phyloP scores from a whole-genome alignment of 768 basidiomycete species.

The Agrocybe pediades region DNA sequence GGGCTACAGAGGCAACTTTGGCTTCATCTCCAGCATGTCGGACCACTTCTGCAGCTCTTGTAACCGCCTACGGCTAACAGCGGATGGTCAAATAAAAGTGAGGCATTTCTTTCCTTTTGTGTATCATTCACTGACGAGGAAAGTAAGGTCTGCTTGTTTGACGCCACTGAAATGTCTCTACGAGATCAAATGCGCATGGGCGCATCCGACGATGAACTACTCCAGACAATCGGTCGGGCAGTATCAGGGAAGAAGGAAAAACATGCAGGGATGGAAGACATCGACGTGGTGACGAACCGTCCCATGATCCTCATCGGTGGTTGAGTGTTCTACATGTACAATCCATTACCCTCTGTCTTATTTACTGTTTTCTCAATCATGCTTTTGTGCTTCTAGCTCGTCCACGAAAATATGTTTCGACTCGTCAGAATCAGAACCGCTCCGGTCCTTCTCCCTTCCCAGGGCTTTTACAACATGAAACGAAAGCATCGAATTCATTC shows the following conservation, averaged over 20 bases:
- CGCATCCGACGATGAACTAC: constrained; percentile 62
- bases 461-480: background rate
- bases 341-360: constrained; percentile 19
- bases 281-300: constrained; percentile 74
- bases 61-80: constrained; percentile 83
- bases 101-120: constrained; percentile 3
- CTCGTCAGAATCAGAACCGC: background rate
- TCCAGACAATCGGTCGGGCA: constrained; percentile 62
- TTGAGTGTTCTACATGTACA: constrained; percentile 55
- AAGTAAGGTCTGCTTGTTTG: constrained; percentile 83
- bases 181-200: constrained; percentile 72
- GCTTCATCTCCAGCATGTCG: constrained; percentile 94
- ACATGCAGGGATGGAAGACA: constrained; percentile 83
- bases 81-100: constrained; percentile 90
- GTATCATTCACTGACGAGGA: background rate
- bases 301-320: constrained; percentile 95
- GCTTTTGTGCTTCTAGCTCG: constrained; percentile 3
- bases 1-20: constrained; percentile 68
- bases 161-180: constrained; percentile 80
- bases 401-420: constrained; percentile 1
- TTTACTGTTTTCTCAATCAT: constrained; percentile 16
- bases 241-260: constrained; percentile 75
- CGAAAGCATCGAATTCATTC: background rate
- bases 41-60: constrained; percentile 90
- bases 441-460: background rate